Evolutionary conservation across 139 green algal species (phyloP), one percentile per base, ranked within the genome.

Genomic region (Coelastrella sp.): DNA sequence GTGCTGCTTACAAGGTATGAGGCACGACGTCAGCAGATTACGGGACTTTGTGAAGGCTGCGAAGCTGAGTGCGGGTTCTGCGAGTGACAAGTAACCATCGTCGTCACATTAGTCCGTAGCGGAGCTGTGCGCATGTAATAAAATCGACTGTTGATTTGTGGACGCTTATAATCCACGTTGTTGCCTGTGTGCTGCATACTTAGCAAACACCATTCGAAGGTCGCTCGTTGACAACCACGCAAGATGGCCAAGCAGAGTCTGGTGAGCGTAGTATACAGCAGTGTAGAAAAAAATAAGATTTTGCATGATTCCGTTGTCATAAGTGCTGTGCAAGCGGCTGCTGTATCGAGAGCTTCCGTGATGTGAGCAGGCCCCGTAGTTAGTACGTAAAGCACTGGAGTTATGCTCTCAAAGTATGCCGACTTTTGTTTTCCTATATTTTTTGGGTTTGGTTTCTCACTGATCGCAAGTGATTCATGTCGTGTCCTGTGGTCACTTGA

Each of bases 171-270:
- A 23, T 57, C 45, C 45, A 57, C 11, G 45, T 13, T 23, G 45
- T 57, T 13, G 45, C 15, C 45, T 23, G 45, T 13, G 11, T 1
- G 11, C 45, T 57, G n/a, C 15, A 13, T 57, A 57, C 45, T 57
- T 13, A 57, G 11, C 45, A 57, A 13, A 32, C 53, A 64, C 27
- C 53, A 32, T 19, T 64, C 21, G 19, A 64, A 21, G 45, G 11
- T 57, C 11, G 45, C 11, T 57, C 45, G 11, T 57, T 13, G 11
- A 9, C 45, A 57, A 9, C 45, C n/a, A n/a, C n/a, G 19, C 68
- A 77, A 11, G 17, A 77, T 77, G 68, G 68, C 68, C 53, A 77
- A 57, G 68, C 38, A 38, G 11, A 48, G 38, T 59, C 38, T 77
- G 68, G 68, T 77, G 68, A 77, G 68, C 66, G n/a, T n/a, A n/a